Percentiles rank a stretch among this genome's conserved stretches.
phyloP scores from a whole-genome alignment of 2,329 filamentous ascomycete species.

The Phyllachora maydis region DNA sequence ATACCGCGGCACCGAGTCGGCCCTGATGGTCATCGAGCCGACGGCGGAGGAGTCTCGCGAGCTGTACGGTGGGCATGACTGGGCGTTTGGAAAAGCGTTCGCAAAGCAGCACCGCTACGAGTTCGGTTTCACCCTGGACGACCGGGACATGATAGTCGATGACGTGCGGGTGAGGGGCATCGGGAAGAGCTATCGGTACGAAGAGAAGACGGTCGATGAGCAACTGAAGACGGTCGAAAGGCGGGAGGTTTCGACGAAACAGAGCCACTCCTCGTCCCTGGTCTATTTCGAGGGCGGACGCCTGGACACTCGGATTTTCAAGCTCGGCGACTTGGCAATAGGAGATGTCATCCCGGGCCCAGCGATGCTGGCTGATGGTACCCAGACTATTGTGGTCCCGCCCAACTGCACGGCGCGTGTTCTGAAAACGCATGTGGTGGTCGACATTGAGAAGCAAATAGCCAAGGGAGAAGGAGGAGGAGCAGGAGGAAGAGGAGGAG shows the following conservation, averaged over 20 bases:
- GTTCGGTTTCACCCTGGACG: conserved; percentile 72
- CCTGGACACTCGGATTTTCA: conserved; percentile 62
- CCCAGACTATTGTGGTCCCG: conserved; percentile 80
- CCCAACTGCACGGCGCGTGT: conserved; percentile 58
- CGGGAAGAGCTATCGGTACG: conserved; percentile 65
- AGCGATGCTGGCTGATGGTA: conserved; percentile 70
- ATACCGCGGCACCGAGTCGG: conserved; percentile 77
- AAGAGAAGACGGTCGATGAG: conserved; percentile 66
- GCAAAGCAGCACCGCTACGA: conserved; percentile 77
- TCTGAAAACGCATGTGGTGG: conserved; percentile 72
- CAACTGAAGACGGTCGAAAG: conserved; percentile 53
- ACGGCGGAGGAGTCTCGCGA: conserved; percentile 36
- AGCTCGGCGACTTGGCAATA: conserved; percentile 50
- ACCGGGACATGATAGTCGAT: conserved; percentile 76
- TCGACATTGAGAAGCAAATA: conserved; percentile 47
- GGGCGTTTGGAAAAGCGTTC: conserved; percentile 73
- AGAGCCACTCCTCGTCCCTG: conserved; percentile 41
- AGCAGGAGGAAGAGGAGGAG: conserved; percentile 8
- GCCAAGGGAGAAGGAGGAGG: conserved; percentile 3
- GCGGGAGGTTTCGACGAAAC: conserved; percentile 31
- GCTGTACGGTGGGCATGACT: conserved; percentile 42
- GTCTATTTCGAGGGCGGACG: conserved; percentile 78
- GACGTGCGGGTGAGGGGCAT: conserved; percentile 79
- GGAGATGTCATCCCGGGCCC: conserved; percentile 61
- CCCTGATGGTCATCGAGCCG: conserved; percentile 73